Conservation (phyloP, 2,329 filamentous ascomycete species). For the Uncinocarpus reesii region DNA sequence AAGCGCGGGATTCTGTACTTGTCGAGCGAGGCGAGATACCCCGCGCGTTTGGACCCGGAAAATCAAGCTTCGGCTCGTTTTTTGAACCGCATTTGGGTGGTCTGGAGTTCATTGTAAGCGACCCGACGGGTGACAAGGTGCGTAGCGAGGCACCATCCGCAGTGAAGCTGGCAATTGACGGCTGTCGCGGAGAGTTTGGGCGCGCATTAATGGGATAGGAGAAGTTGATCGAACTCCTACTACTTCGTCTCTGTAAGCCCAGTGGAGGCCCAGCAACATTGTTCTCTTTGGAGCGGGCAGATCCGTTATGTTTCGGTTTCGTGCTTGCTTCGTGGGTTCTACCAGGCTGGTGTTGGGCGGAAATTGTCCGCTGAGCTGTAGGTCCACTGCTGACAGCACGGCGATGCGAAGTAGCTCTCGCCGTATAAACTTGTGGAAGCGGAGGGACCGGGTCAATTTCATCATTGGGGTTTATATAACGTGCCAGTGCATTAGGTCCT, state of each 20-base stretch:
- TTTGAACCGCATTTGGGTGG: not conserved
- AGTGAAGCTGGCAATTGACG: slow-evolving; percentile 14
- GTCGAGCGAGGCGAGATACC: not conserved
- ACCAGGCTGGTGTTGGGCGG: slow-evolving; percentile 32
- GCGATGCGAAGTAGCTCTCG: slow-evolving; percentile 26
- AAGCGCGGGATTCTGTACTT: not conserved
- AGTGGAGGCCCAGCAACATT: slow-evolving; percentile 20
- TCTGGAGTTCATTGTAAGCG: not conserved
- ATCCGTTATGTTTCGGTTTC: not conserved
- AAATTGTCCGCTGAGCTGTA: slow-evolving; percentile 35
- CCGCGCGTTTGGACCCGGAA: slow-evolving; percentile 4
- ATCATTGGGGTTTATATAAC: slow-evolving; percentile 40
- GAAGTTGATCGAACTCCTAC: slow-evolving; percentile 40
- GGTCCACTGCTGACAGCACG: slow-evolving; percentile 46
- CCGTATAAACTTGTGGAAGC: slow-evolving; percentile 47
- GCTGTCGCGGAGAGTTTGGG: slow-evolving; percentile 32
- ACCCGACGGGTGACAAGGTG: not conserved
- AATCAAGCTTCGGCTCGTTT: not conserved
- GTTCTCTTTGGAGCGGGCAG: slow-evolving; percentile 20
- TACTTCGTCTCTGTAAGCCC: slow-evolving; percentile 32
- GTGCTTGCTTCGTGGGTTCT: slow-evolving; percentile 19
- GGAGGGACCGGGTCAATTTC: slow-evolving; percentile 57
- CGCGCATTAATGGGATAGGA: slow-evolving; percentile 37
- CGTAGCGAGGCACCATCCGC: slow-evolving; percentile 5
- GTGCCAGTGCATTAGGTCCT: slow-evolving; percentile 33